Conservation (phyloP, 495 filamentous ascomycete genomes). For the Penicillium parvum region DNA sequence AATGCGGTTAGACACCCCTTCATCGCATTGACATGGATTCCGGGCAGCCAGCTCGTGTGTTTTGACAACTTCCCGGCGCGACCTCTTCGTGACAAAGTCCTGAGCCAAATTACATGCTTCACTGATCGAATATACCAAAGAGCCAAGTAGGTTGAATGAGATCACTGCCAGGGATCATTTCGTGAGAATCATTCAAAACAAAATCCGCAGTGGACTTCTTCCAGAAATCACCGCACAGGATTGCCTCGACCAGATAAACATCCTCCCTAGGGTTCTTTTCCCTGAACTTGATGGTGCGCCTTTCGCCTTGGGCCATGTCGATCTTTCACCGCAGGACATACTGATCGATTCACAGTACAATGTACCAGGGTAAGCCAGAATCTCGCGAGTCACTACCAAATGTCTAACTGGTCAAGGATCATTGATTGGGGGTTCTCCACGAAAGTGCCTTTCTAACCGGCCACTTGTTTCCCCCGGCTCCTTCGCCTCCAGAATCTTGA, state of each 20-base stretch:
- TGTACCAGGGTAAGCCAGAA: conserved; percentile 5
- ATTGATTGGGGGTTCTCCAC: conserved; percentile 1
- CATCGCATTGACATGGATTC: conserved; percentile 11
- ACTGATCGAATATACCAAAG: conserved; percentile 10
- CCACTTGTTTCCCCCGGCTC: conserved; percentile 2
- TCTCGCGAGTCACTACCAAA: background rate
- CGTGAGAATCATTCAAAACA: conserved; percentile 7
- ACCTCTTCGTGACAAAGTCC: conserved; percentile 10
- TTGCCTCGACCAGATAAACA: conserved; percentile 6
- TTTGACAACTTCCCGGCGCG: conserved; percentile 5
- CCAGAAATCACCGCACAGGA: conserved; percentile 12
- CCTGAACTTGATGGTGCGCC: conserved; percentile 10
- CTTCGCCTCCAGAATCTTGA: conserved; percentile 1
- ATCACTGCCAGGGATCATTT: background rate
- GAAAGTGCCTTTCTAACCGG: conserved; percentile 2
- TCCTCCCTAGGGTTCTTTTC: conserved; percentile 9
- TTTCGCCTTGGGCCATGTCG: conserved; percentile 6
- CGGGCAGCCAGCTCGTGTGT: conserved; percentile 7
- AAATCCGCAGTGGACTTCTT: conserved; percentile 4
- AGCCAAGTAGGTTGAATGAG: conserved; percentile 7
- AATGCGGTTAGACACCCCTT: conserved; percentile 12
- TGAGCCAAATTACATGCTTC: conserved; percentile 8
- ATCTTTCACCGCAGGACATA: conserved; percentile 4
- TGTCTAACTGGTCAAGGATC: conserved; percentile 1
- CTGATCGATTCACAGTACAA: conserved; percentile 3